Evolutionary conservation across 208 protist genomes (phyloP), one percentile per base, ranked within the genome.

Genomic region (Lotmaria passim): DNA sequence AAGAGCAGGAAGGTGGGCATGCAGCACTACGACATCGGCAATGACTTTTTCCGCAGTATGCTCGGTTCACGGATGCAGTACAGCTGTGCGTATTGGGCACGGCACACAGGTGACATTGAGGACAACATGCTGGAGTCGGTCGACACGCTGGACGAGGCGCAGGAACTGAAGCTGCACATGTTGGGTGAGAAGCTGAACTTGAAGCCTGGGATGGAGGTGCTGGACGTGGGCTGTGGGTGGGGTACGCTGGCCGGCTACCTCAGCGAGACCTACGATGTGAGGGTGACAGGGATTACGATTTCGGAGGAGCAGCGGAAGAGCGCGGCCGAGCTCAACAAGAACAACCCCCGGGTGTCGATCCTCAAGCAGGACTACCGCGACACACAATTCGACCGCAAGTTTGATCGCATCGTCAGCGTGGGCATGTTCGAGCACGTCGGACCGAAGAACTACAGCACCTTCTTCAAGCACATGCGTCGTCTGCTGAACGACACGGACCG

Each of bases 351-450:
- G 64, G 66, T 89, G 6, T 84, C 80, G 2, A 83, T 91, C 39
- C 68, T 85, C 7, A 70, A 80, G 3, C 84, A 81, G 34, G 89
- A 95, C 77, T 95, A 95, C 79, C 86, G 89, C 64, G 83, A 95
- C 61, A 77, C 80, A 31, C 62, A 73, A 12, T 77, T 70, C 21
- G 47, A 44, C 41, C 15, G 36, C 53, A 82, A 84, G 66, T 94
- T 93, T 41, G 81, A 95, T 34, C 73, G 76, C 36, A 89, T 95
- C 66, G 82, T 91, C 30, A 89, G 85, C 6, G 87, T 95, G 4
- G 87, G 87, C 66, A 95, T 95, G 89, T 91, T 91, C 41, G 89
- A 95, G 79, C 89, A 95, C 70, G 89, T 93, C 2, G 89, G 89
- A 0, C 79, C 86, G 10, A 82, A 85, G 73, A 94, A 94, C 82